These are phyloP conservation scores for Spergularia bocconei DNA, from an alignment of 148 eudicot species.

Conservation along the genomic window DNA sequence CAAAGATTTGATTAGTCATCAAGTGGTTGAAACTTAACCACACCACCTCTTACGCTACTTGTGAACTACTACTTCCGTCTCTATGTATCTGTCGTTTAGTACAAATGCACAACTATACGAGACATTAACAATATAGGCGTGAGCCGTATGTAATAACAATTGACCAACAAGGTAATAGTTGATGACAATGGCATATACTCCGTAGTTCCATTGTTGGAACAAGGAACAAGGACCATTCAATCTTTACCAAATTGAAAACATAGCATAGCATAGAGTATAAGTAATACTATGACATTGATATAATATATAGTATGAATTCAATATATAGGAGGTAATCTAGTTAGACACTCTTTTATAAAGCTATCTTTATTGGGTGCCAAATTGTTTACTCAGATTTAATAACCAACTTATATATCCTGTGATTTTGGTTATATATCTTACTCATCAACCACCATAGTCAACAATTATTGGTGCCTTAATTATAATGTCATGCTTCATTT, in stretches of 20 bases:
- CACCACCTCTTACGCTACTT: not conserved
- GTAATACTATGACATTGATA: too few species aligned
- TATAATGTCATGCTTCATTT: conserved; percentile 18
- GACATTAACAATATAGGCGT: too few species aligned
- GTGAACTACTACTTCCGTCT: too few species aligned
- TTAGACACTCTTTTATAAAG: conserved; percentile 18
- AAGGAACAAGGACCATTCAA: not conserved
- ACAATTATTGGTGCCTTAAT: conserved; percentile 26
- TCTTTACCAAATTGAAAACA: not conserved
- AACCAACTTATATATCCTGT: conserved; percentile 14
- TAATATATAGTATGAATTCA: too few species aligned
- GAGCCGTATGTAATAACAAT: too few species aligned
- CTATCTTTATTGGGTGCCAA: conserved; percentile 4
- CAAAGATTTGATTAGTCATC: conserved; percentile 1
- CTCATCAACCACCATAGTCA: conserved; percentile 26
- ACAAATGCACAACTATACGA: too few species aligned
- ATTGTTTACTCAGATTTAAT: conserved; percentile 17
- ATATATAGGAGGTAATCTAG: conserved; percentile 6
- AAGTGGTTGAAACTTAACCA: not conserved
- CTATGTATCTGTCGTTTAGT: too few species aligned
- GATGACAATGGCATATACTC: not conserved
- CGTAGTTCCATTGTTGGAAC: not conserved
- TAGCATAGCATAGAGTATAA: too few species aligned
- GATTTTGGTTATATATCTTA: conserved; percentile 17
- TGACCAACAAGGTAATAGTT: not conserved